These are phyloP conservation scores for Ceratocystis ficicola DNA, from an alignment of 2,329 filamentous ascomycete genomes.

Conservation along the genomic window DNA sequence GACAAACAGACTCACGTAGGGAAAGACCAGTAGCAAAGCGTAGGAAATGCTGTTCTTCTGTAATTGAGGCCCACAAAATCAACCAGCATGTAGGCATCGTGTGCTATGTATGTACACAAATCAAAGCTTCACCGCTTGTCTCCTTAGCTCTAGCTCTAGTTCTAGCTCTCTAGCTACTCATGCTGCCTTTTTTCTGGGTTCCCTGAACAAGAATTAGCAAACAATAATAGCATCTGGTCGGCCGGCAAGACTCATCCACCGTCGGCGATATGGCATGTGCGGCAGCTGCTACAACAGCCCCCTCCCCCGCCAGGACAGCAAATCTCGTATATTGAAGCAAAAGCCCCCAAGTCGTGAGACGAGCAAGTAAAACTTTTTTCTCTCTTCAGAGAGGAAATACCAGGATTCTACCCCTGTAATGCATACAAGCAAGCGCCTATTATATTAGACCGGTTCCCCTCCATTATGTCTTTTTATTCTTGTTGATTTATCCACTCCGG, in stretches of 20 bases:
- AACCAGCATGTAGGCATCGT: too few species aligned
- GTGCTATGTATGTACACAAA: background rate
- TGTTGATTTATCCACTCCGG: background rate
- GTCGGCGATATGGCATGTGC: background rate
- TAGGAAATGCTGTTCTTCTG: background rate
- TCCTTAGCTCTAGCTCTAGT: too few species aligned
- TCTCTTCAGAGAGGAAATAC: background rate
- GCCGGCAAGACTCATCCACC: too few species aligned
- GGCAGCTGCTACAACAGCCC: background rate
- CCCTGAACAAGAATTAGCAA: too few species aligned
- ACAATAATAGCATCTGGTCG: too few species aligned
- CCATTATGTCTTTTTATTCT: background rate
- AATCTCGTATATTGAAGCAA: conserved; percentile 2
- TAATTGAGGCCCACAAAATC: too few species aligned
- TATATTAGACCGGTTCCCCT: background rate
- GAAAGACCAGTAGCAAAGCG: background rate
- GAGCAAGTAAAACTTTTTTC: background rate
- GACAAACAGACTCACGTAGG: background rate
- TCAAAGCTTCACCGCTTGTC: background rate
- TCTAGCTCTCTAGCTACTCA: background rate
- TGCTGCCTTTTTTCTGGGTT: background rate
- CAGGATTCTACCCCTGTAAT: background rate
- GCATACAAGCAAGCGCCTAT: background rate
- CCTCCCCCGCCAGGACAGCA: background rate
- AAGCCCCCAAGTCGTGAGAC: background rate